Conservation (phyloP, 169 alveolate genomes). For the Plasmodium coatneyi region DNA sequence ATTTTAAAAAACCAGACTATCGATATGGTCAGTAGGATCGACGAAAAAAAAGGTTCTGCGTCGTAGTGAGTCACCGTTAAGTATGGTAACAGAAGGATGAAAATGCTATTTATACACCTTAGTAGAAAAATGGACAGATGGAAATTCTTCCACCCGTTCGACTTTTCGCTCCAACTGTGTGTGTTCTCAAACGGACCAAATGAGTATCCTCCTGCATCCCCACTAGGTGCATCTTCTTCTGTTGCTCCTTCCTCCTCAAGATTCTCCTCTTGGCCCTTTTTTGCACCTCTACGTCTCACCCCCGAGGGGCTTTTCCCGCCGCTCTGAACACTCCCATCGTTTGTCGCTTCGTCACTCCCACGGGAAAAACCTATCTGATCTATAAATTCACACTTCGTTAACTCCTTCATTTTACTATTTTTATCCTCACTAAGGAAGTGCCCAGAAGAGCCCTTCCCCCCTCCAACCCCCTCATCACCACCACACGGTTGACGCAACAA, state of each 20-base stretch:
- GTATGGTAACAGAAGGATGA: slow-evolving; percentile 87
- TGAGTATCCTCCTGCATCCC: not conserved
- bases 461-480: not conserved
- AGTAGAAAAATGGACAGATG: slow-evolving; percentile 82
- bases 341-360: not conserved
- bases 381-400: not conserved
- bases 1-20: slow-evolving; percentile 91
- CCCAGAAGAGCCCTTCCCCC: not conserved
- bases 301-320: not conserved
- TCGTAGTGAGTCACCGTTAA: slow-evolving; percentile 84
- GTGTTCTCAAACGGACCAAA: not conserved
- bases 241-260: not conserved
- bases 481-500: not conserved
- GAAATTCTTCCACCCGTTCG: slow-evolving; percentile 61
- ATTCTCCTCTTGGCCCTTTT: not conserved
- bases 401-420: not conserved
- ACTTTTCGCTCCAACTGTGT: not conserved
- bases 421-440: not conserved
- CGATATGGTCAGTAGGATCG: slow-evolving; percentile 88
- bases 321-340: slow-evolving; percentile 10
- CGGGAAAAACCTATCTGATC: not conserved
- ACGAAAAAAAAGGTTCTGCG: slow-evolving; percentile 88
- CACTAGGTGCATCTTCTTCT: not conserved
- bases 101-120: slow-evolving; percentile 81
- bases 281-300: not conserved